Evolutionary conservation across 2,329 filamentous ascomycete genomes (phyloP).

Genomic region (Eutypella sp.): DNA sequence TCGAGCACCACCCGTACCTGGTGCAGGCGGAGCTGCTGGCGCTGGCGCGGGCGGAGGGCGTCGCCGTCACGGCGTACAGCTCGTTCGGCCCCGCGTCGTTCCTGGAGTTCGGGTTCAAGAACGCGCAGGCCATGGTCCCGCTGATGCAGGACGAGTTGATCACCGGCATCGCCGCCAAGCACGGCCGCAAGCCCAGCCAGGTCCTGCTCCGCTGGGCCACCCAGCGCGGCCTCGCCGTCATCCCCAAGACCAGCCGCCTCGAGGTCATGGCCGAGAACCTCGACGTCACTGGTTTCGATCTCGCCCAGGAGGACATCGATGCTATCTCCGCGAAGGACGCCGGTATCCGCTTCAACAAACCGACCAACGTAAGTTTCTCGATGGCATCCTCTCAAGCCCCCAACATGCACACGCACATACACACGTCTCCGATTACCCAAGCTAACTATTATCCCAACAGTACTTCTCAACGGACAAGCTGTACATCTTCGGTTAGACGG

Average conservation of each 20-base stretch:
- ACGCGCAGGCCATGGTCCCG: conserved; percentile 59
- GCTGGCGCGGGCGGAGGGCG: conserved; percentile 64
- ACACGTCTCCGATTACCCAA: conserved; percentile 1
- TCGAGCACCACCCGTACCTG: conserved; percentile 88
- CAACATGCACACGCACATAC: no score
- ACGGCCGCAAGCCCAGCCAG: conserved; percentile 71
- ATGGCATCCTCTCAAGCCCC: conserved; percentile 8
- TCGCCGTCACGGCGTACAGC: conserved; percentile 77
- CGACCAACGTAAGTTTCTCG: conserved; percentile 54
- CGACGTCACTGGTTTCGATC: conserved; percentile 60
- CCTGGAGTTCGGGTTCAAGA: conserved; percentile 68
- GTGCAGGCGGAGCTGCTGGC: conserved; percentile 67
- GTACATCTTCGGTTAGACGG: conserved; percentile 51
- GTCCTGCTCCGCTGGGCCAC: conserved; percentile 83
- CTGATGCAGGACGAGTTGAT: conserved; percentile 68
- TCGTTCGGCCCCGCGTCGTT: conserved; percentile 78
- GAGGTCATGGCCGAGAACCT: conserved; percentile 60
- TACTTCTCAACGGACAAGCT: conserved; percentile 53
- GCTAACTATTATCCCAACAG: conserved; percentile 23
- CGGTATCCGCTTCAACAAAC: conserved; percentile 72
- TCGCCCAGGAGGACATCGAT: conserved; percentile 61
- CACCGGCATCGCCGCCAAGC: conserved; percentile 61
- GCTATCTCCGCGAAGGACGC: conserved; percentile 61
- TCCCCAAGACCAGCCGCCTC: conserved; percentile 65
- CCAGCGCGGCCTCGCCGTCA: conserved; percentile 74